Conservation (phyloP, 2,329 filamentous ascomycete species). For the Verticillium isaacii region DNA sequence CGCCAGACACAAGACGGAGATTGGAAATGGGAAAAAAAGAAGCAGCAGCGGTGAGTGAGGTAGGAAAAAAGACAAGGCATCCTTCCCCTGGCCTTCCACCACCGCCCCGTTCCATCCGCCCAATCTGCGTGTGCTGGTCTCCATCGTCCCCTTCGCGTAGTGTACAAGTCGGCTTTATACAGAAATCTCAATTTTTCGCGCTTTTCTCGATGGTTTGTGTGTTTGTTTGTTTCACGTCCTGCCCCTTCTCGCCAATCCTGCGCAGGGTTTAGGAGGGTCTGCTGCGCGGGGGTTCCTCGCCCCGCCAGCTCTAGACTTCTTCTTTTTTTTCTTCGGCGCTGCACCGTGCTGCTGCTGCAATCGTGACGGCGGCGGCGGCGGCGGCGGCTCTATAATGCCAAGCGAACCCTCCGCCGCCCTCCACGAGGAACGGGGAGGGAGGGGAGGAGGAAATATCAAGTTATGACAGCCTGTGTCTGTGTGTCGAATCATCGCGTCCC, state of each 20-base stretch:
- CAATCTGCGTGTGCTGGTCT: neutral
- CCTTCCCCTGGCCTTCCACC: neutral
- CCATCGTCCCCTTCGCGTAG: conserved; percentile 4
- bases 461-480: conserved; percentile 15
- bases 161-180: conserved; percentile 14
- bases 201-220: neutral
- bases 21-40: neutral
- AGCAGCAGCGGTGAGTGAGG: neutral
- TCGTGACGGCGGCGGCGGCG: too few relatives aligned
- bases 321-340: neutral
- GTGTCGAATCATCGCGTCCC: conserved; percentile 8
- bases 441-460: conserved; percentile 3
- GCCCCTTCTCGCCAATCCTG: neutral
- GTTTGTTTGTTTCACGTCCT: neutral
- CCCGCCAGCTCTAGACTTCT: neutral
- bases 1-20: neutral
- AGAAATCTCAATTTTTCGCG: conserved; percentile 7
- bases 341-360: neutral
- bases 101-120: conserved; percentile 1
- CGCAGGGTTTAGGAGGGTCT: neutral
- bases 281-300: neutral
- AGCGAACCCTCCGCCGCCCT: neutral
- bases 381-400: conserved; percentile 12
- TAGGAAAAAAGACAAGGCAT: neutral
- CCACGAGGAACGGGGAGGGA: neutral